Conservation (phyloP, 352 stramenopile genomes). For the Globisporangium acanthophoron region DNA sequence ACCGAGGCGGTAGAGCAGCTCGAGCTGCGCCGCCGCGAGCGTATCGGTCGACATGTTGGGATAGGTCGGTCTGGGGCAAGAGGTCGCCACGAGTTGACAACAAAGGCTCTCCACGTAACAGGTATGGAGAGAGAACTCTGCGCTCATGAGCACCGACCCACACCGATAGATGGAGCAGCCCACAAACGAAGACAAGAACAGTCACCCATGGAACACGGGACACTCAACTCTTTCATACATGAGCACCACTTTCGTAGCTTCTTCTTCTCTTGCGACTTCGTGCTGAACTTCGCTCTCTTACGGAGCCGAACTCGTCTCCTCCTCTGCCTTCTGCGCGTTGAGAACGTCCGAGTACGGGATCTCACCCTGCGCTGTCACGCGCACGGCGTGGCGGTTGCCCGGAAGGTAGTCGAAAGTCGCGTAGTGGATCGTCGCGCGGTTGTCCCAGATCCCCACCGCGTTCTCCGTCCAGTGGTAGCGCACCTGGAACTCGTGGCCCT, state of each 20-base stretch:
- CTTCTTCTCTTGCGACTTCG: too few relatives aligned
- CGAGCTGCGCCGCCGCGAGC: conserved; percentile 36
- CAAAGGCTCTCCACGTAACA: background rate
- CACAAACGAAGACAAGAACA: too few relatives aligned
- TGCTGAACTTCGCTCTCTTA: too few relatives aligned
- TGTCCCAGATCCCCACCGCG: conserved; percentile 28
- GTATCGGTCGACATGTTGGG: conserved; percentile 7
- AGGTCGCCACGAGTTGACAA: background rate
- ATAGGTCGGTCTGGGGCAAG: background rate
- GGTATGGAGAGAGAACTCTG: too few relatives aligned
- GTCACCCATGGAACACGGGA: too few relatives aligned
- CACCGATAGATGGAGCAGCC: too few relatives aligned
- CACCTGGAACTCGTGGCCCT: conserved; percentile 34
- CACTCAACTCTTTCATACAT: too few relatives aligned
- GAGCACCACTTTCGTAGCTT: too few relatives aligned
- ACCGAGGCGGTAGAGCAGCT: conserved; percentile 42
- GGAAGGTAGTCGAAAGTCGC: conserved; percentile 35
- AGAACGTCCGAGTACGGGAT: conserved; percentile 17
- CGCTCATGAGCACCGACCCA: too few relatives aligned
- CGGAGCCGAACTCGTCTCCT: background rate
- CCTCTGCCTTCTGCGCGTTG: background rate
- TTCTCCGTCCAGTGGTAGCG: conserved; percentile 29
- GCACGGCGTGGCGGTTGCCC: conserved; percentile 27
- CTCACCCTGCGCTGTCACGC: conserved; percentile 28
- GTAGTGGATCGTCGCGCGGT: conserved; percentile 25